Percentiles rank a stretch among this genome's conserved stretches.
These are phyloP conservation scores for Fusarium sterilihyphosum DNA, from an alignment of 2,329 filamentous ascomycete genomes.

Conservation along the genomic window DNA sequence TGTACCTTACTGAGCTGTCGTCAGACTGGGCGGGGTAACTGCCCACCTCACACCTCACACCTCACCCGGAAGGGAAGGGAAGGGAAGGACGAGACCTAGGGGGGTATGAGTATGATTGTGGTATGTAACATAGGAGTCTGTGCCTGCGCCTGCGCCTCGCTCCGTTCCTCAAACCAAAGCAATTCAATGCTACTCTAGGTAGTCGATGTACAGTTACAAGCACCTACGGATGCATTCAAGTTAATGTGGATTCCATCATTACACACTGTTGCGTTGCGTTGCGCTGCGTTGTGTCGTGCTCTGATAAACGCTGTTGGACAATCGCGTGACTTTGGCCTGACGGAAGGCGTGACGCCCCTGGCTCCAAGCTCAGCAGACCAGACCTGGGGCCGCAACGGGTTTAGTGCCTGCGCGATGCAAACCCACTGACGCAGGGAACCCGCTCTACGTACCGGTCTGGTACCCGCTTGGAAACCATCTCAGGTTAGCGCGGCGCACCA, in stretches of 20 bases:
- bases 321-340: conserved; percentile 48
- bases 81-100: conserved; percentile 22
- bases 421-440: conserved; percentile 13
- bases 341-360: conserved; percentile 44
- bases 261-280: not conserved
- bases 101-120: conserved; percentile 19
- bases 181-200: conserved; percentile 2
- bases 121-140: not conserved
- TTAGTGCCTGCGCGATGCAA: conserved; percentile 33
- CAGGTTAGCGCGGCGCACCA: conserved; percentile 34
- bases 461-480: conserved; percentile 34
- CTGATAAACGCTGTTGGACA: conserved; percentile 25
- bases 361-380: conserved; percentile 43
- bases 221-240: conserved; percentile 3
- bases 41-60: conserved; percentile 26
- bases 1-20: conserved; percentile 48
- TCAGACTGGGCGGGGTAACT: conserved; percentile 58
- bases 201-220: conserved; percentile 2
- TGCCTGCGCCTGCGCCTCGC: conserved; percentile 32
- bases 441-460: conserved; percentile 38
- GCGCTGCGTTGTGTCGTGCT: not conserved
- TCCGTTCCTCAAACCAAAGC: conserved; percentile 2
- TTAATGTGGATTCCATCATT: not conserved
- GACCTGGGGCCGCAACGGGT: conserved; percentile 34
- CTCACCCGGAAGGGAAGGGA: conserved; percentile 29